These are phyloP conservation scores for Rhododendron molle DNA, from an alignment of 148 eudicot species.

Conservation along the genomic window DNA sequence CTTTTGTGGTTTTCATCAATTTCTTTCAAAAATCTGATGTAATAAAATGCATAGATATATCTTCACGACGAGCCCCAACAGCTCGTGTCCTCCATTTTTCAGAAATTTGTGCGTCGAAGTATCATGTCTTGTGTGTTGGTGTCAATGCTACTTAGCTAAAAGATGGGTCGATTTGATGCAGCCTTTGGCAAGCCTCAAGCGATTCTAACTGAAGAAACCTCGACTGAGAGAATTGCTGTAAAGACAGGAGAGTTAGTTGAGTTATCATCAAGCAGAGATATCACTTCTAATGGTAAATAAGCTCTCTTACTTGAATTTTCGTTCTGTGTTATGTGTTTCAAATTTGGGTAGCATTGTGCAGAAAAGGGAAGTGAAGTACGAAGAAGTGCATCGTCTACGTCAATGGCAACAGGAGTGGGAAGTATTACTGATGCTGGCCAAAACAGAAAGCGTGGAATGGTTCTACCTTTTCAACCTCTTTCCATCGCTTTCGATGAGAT, in stretches of 20 bases:
- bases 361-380: conserved; percentile 20
- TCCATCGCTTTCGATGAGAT: conserved; percentile 36
- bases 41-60: no score
- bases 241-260: conserved; percentile 21
- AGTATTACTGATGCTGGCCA: conserved; percentile 11
- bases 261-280: conserved; percentile 19
- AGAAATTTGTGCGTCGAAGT: not conserved
- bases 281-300: conserved; percentile 16
- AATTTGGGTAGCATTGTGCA: conserved; percentile 3
- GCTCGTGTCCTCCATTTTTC: not conserved
- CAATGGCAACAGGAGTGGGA: conserved; percentile 24
- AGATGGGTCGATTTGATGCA: conserved; percentile 20
- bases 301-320: not conserved
- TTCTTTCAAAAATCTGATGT: not conserved
- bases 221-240: conserved; percentile 17
- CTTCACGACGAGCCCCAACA: not conserved
- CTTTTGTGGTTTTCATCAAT: not conserved
- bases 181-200: conserved; percentile 38
- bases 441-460: conserved; percentile 35
- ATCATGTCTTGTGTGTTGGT: not conserved
- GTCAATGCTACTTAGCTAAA: not conserved
- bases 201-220: conserved; percentile 28
- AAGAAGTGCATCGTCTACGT: conserved; percentile 13
- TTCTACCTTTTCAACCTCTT: conserved; percentile 40
- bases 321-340: not conserved